Base-by-base conservation (phyloP, 176 grass and related monocot genomes). In the maize (Zea mays) region DNA sequence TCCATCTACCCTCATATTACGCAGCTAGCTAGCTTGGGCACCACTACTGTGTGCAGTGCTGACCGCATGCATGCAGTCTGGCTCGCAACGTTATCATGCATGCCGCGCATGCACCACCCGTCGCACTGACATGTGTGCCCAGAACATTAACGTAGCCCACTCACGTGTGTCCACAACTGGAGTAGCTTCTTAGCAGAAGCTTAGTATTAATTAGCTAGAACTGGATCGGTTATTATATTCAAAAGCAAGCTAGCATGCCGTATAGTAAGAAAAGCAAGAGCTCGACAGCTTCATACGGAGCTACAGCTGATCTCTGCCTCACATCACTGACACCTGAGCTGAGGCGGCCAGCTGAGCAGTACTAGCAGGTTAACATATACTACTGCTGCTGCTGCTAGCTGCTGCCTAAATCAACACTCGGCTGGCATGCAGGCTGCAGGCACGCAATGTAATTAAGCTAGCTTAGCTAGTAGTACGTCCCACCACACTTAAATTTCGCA, bases 21-120 rank as follows among this genome's bases (percentile, higher is more conserved):
- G 27, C 27, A 27, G 27, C 27, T 27, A 27, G 27, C 27, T 27
- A 27, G 17, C 19, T 10, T 9, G 38, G 38, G 5, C 65, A 85
- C 87, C 81, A 27, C 27, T 27, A 27, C 27, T 27, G 27, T 27
- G 27, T 27, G 27, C 27, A 27, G 73, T 78, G 81, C 69, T 73
- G 65, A 11, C 44, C 47, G 27, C 27, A 27, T 27, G 27, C 27
- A 27, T 27, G 46, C 68, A 56, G 77, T 87, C 75, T 84, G 67
- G 27, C 43, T 82, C 65, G 56, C 72, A 77, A 78, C 59, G 76
- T 88, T 71, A 81, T 82, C 27, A 1, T 27, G 27, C 82, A 65
- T 69, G 61, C 84, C 51, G 57, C 75, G n/a, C 27, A 27, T 27
- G 27, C 27, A 27, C 27, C 62, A 6, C 74, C 27, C 74, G 0